Evolutionary conservation across 495 filamentous ascomycete genomes (phyloP), one percentile per base, ranked within the genome.

Genomic region (Tuber umbilicatum): DNA sequence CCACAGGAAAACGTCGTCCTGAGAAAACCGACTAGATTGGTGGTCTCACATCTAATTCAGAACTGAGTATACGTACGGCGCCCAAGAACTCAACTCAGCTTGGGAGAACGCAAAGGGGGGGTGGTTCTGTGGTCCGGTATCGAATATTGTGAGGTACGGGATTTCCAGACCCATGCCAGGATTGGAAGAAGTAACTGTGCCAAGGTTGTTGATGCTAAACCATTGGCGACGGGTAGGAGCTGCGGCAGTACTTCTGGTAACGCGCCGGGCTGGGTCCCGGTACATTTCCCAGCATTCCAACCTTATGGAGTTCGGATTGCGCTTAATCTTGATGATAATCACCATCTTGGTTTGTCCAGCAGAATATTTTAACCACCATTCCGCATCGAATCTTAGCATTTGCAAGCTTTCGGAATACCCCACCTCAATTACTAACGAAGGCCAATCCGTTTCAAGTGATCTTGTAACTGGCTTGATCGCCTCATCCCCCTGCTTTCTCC

Each of bases 21-120:
- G 19, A 50, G 45, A 23, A 50, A 50, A 50, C 45, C 45, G 2
- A 86, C 85, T 1, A 84, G 84, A 72, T 89, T 88, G 23, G 82
- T 86, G 37, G 84, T 85, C 40, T 55, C 47, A 55, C 23, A 55
- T 3, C 23, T 55, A 27, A 55, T 23, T 2, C 47, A n/a, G 47
- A 55, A 0, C 23, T 27, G 9, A 55, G 47, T 12, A 55, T n/a
- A 27, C 23, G 23, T 27, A 27, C 23, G 27, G 27, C 9, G 47
- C 47, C 23, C 23, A n/a, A 55, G 47, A 10, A 12, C 9, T 3
- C 23, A 55, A 55, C 47, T 55, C 47, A 10, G 23, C 7, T 10
- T 55, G 47, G 0, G 47, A 55, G 47, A 55, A 55, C 7, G 3
- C 2, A 55, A 55, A n/a, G 1, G 47, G 47, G 9, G 23, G 23